Percentiles rank a stretch among this genome's conserved stretches.
Conservation (phyloP, 164 flowering plant genomes). For the Berberis thunbergii region DNA sequence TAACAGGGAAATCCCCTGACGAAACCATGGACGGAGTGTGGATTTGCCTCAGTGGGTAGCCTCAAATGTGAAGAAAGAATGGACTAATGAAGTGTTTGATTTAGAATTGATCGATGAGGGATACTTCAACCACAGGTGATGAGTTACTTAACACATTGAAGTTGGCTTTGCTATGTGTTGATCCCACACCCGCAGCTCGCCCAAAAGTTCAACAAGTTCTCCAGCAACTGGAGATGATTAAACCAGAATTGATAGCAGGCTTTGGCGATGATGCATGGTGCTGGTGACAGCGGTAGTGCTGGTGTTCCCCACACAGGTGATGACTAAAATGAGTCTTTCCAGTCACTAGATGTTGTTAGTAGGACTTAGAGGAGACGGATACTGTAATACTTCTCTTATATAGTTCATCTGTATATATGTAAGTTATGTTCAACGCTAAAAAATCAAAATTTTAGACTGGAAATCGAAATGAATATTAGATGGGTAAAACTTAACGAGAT, state of each 20-base stretch:
- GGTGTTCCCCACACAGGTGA: background rate
- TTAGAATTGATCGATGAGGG: conserved; percentile 66
- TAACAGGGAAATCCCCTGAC: conserved; percentile 89
- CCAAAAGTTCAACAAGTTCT: conserved; percentile 72
- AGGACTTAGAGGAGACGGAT: background rate
- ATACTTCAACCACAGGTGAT: conserved; percentile 46
- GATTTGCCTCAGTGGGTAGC: conserved; percentile 99
- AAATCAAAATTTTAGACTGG: too few relatives aligned
- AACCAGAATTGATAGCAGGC: conserved; percentile 39
- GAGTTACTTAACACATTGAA: conserved; percentile 82
- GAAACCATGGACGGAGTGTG: conserved; percentile 55
- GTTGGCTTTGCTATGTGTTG: conserved; percentile 82
- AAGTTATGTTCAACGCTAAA: too few relatives aligned
- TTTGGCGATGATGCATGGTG: conserved; percentile 4
- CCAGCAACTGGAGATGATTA: conserved; percentile 69
- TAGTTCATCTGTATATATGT: too few relatives aligned
- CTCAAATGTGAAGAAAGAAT: conserved; percentile 86
- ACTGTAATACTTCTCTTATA: conserved; percentile 1
- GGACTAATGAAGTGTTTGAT: conserved; percentile 98
- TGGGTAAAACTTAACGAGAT: too few relatives aligned
- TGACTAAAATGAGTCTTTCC: background rate
- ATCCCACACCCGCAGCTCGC: conserved; percentile 68
- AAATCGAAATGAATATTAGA: too few relatives aligned
- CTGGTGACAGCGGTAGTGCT: conserved; percentile 2
- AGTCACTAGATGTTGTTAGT: background rate